Evolutionary conservation across 805 yeast genomes (phyloP).

Genomic region (Candida suzukii): DNA sequence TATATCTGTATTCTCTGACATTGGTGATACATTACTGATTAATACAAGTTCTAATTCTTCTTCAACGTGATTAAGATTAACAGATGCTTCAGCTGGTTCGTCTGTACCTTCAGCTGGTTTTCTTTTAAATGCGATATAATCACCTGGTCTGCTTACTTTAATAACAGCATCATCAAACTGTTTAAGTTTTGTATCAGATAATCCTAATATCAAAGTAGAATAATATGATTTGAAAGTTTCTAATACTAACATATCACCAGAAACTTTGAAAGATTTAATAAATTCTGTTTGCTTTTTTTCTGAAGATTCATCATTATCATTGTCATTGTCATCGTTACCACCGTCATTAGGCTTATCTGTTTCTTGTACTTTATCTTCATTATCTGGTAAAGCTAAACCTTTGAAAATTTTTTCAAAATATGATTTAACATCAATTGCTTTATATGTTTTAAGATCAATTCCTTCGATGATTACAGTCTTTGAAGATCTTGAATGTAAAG

Average conservation of each 20-base stretch:
- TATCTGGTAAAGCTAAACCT: conserved; percentile 33
- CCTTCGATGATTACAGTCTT: conserved; percentile 12
- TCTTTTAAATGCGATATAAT: conserved; percentile 25
- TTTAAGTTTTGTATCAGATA: conserved; percentile 22
- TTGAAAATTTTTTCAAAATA: conserved; percentile 38
- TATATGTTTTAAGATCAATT: conserved; percentile 8
- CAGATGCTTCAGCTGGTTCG: not conserved
- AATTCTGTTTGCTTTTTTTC: too few species aligned
- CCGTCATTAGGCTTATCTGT: not conserved
- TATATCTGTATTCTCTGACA: conserved; percentile 36
- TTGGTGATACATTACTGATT: conserved; percentile 36
- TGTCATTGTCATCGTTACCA: not conserved
- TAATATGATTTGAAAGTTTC: not conserved
- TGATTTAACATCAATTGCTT: conserved; percentile 32
- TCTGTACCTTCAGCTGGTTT: not conserved
- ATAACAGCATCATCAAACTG: conserved; percentile 24
- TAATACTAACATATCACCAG: too few species aligned
- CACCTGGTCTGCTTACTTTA: conserved; percentile 35
- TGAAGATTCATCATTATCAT: too few species aligned
- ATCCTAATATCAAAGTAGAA: conserved; percentile 18
- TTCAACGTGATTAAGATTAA: conserved; percentile 28
- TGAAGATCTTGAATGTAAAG: conserved; percentile 19
- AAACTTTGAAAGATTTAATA: too few species aligned
- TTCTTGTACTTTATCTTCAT: conserved; percentile 12
- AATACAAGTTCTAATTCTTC: conserved; percentile 17